phyloP scores from a whole-genome alignment of 805 yeast genomes.

The Spathaspora sp. region DNA sequence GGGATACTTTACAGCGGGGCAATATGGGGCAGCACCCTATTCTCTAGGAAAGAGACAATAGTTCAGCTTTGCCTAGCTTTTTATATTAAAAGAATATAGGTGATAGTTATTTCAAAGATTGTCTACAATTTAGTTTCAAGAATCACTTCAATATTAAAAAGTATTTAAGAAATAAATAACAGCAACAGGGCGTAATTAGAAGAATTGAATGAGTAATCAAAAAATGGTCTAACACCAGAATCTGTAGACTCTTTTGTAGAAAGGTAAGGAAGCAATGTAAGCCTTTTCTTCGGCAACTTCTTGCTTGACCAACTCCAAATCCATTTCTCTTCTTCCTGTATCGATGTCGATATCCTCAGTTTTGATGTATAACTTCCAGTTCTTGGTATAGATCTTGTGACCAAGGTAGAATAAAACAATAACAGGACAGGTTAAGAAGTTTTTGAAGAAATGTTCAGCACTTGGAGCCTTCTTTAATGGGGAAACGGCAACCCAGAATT shows the following conservation, averaged over 20 bases:
- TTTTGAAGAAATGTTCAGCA: conserved; percentile 28
- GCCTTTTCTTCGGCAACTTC: conserved; percentile 34
- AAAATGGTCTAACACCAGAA: conserved; percentile 36
- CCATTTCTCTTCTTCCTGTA: conserved; percentile 33
- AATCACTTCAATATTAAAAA: background rate
- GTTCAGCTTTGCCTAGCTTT: no score
- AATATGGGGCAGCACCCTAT: no score
- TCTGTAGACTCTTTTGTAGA: conserved; percentile 23
- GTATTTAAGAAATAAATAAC: background rate
- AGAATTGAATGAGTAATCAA: background rate
- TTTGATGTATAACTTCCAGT: conserved; percentile 24
- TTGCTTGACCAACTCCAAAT: conserved; percentile 31
- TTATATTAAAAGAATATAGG: no score
- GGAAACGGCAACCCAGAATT: conserved; percentile 64
- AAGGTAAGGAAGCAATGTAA: conserved; percentile 18
- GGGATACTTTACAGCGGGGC: no score
- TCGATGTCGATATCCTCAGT: conserved; percentile 32
- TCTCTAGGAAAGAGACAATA: no score
- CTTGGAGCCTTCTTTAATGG: conserved; percentile 45
- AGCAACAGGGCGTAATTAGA: background rate
- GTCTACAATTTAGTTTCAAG: background rate
- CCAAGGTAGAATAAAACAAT: conserved; percentile 26
- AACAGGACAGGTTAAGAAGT: conserved; percentile 34
- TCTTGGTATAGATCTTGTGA: conserved; percentile 23
- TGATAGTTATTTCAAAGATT: no score